Evolutionary conservation across 2,329 filamentous ascomycete genomes (phyloP).

Genomic region (Ascochyta lentis): DNA sequence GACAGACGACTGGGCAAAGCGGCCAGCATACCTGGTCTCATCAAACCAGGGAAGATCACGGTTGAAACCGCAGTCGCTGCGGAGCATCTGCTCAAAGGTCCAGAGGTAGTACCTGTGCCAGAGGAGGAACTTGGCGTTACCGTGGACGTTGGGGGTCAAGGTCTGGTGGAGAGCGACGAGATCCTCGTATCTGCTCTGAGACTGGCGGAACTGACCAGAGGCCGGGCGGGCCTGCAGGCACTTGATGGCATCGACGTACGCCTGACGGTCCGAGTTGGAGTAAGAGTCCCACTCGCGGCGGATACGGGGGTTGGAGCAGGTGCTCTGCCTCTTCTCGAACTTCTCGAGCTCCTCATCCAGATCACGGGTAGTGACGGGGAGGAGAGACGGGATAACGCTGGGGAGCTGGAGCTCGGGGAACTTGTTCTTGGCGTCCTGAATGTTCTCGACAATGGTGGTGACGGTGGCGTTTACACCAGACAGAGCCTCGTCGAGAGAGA

Average conservation of each 20-base stretch:
- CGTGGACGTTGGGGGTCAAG: slow-evolving; percentile 43
- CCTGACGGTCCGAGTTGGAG: slow-evolving; percentile 30
- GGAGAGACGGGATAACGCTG: not conserved
- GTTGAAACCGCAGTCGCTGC: slow-evolving; percentile 52
- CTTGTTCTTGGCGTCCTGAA: slow-evolving; percentile 17
- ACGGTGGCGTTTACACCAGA: slow-evolving; percentile 23
- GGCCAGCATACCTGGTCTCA: slow-evolving; percentile 42
- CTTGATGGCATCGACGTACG: slow-evolving; percentile 38
- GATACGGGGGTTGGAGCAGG: slow-evolving; percentile 38
- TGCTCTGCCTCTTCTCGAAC: slow-evolving; percentile 24
- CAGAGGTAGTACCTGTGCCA: slow-evolving; percentile 55
- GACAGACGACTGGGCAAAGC: slow-evolving; percentile 38
- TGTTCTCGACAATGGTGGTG: slow-evolving; percentile 23
- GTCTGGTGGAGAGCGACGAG: slow-evolving; percentile 44
- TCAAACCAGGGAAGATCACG: slow-evolving; percentile 50
- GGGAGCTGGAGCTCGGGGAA: slow-evolving; percentile 17
- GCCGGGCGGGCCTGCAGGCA: slow-evolving; percentile 35
- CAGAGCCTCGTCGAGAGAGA: slow-evolving; percentile 16
- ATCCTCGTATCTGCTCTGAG: slow-evolving; percentile 44
- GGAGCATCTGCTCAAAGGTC: slow-evolving; percentile 52
- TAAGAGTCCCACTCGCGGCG: slow-evolving; percentile 43
- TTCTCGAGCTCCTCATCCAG: slow-evolving; percentile 15
- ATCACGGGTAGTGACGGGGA: slow-evolving; percentile 9
- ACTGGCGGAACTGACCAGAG: slow-evolving; percentile 33
- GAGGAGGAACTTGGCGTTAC: slow-evolving; percentile 48